These are phyloP conservation scores for Backusella liffmaniae DNA, from an alignment of 192 early-diverging fungal species.

Conservation along the genomic window DNA sequence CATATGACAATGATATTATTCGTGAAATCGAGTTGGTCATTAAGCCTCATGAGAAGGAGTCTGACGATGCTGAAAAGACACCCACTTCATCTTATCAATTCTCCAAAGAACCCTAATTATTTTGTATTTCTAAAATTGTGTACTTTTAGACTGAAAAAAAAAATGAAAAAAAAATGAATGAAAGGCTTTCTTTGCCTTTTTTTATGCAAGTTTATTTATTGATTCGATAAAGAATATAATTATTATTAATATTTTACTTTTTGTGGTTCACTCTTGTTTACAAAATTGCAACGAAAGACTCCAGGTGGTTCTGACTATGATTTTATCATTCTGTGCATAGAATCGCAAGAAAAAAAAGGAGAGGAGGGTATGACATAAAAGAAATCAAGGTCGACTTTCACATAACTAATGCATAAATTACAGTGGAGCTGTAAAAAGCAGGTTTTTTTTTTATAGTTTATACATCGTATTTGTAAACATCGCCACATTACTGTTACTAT, in stretches of 20 bases:
- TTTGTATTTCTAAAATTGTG: constrained; percentile 7
- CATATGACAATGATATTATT: constrained; percentile 83
- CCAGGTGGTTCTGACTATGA: too few species aligned
- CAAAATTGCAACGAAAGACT: not conserved
- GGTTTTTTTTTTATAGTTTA: too few species aligned
- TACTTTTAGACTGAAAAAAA: not conserved
- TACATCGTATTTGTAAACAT: too few species aligned
- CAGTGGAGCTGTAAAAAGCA: not conserved
- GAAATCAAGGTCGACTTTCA: not conserved
- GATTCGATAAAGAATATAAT: constrained; percentile 1
- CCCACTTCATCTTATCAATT: not conserved
- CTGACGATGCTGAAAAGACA: not conserved
- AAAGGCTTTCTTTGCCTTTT: not conserved
- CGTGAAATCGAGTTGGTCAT: constrained; percentile 67
- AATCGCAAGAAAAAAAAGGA: not conserved
- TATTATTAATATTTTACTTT: not conserved
- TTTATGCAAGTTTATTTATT: not conserved
- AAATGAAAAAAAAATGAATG: not conserved
- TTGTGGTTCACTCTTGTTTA: not conserved
- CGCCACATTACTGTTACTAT: too few species aligned
- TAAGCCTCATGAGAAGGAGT: constrained; percentile 6
- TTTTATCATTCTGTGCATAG: not conserved
- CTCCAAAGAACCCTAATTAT: constrained; percentile 4
- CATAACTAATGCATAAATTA: not conserved
- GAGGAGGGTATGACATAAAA: not conserved